These are phyloP conservation scores for Holtermanniella nyarrowii DNA, from an alignment of 768 basidiomycete species.

Conservation along the genomic window DNA sequence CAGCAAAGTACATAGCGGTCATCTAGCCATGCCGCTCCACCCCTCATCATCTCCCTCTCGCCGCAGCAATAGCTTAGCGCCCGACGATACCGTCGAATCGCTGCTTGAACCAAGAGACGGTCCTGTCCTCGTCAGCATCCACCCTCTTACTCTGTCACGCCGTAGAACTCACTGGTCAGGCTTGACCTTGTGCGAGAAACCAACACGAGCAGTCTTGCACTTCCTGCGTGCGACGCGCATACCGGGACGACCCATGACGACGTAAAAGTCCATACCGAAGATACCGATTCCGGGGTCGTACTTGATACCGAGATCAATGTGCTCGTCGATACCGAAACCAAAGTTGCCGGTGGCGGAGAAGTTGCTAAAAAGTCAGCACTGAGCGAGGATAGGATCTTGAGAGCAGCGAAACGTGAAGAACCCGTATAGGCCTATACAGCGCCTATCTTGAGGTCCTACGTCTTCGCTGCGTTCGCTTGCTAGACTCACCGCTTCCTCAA, in stretches of 20 bases:
- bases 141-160: not conserved
- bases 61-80: conserved; percentile 18
- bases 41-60: too few species aligned
- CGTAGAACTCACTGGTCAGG: conserved; percentile 59
- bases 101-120: conserved; percentile 98
- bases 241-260: conserved; percentile 92
- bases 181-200: conserved; percentile 79
- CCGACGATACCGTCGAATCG: conserved; percentile 92
- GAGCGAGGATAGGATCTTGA: not conserved
- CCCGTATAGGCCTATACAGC: too few species aligned
- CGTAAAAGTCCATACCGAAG: conserved; percentile 94
- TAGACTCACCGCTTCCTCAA: conserved; percentile 54
- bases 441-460: too few species aligned
- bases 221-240: conserved; percentile 82
- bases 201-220: conserved; percentile 75
- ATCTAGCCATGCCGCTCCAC: too few species aligned
- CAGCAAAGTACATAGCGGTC: too few species aligned
- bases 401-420: not conserved
- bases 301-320: conserved; percentile 96
- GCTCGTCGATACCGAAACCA: conserved; percentile 91
- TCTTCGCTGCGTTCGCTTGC: too few species aligned
- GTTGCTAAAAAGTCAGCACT: conserved; percentile 49
- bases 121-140: conserved; percentile 34
- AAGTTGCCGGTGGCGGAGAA: conserved; percentile 99
- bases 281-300: conserved; percentile 99